Conservation (phyloP, 768 basidiomycete species). For the Sutorius australiensis region DNA sequence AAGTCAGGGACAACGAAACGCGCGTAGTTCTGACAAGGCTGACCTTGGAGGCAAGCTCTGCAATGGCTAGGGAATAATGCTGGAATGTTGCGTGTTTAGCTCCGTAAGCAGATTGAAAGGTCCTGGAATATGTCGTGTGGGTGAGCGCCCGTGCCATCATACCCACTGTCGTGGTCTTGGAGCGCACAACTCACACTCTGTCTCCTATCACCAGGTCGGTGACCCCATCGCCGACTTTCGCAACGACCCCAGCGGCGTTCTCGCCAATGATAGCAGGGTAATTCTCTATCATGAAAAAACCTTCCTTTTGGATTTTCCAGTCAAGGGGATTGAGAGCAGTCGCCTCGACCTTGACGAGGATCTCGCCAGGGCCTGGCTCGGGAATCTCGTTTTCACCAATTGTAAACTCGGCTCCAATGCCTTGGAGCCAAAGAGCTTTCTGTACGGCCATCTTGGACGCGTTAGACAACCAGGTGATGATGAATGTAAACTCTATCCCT, state of each 20-base stretch:
- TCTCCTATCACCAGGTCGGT: conserved; percentile 33
- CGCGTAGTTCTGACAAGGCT: not conserved
- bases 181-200: conserved; percentile 28
- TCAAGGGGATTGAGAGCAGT: conserved; percentile 46
- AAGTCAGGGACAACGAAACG: not conserved
- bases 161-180: too few relatives aligned
- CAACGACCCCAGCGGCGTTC: conserved; percentile 37
- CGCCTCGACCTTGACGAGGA: conserved; percentile 41
- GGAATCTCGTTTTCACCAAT: conserved; percentile 21
- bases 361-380: conserved; percentile 38
- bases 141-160: not conserved
- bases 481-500: not conserved
- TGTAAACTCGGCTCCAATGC: conserved; percentile 10
- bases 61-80: conserved; percentile 20
- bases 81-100: conserved; percentile 18
- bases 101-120: conserved; percentile 4
- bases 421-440: conserved; percentile 15
- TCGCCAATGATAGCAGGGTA: conserved; percentile 37
- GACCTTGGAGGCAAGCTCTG: conserved; percentile 19
- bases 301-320: conserved; percentile 7
- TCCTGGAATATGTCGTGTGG: not conserved
- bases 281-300: conserved; percentile 19
- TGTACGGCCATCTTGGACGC: conserved; percentile 7
- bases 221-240: conserved; percentile 35
- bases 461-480: not conserved